These are phyloP conservation scores for Torulaspora pretoriensis DNA, from an alignment of 1,139 yeast genomes.

Conservation along the genomic window DNA sequence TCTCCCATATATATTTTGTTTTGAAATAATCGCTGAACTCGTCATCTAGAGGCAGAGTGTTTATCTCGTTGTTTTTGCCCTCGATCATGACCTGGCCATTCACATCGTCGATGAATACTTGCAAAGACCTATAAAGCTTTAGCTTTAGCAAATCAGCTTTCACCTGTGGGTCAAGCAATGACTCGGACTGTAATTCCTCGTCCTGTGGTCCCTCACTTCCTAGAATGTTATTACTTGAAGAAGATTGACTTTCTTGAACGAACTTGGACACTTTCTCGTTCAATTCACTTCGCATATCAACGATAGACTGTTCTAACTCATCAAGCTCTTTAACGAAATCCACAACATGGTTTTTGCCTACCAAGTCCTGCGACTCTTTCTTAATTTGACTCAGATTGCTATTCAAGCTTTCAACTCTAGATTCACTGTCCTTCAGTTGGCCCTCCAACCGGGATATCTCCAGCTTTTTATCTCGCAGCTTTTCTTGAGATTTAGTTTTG, in stretches of 20 bases:
- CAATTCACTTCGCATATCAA: conserved; percentile 16
- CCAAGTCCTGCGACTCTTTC: conserved; percentile 18
- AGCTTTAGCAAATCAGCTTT: conserved; percentile 28
- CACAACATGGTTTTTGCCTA: conserved; percentile 18
- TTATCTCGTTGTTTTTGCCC: conserved; percentile 20
- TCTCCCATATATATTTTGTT: conserved; percentile 34
- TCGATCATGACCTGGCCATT: conserved; percentile 30
- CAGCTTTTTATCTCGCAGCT: conserved; percentile 11
- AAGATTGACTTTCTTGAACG: conserved; percentile 13
- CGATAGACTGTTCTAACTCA: conserved; percentile 21
- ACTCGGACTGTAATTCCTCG: conserved; percentile 12
- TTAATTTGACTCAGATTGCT: conserved; percentile 14
- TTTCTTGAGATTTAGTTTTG: conserved; percentile 13
- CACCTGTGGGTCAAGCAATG: conserved; percentile 20
- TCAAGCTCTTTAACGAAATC: conserved; percentile 24
- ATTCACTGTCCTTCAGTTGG: conserved; percentile 10
- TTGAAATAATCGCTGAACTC: conserved; percentile 28
- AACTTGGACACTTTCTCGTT: conserved; percentile 22
- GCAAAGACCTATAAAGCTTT: conserved; percentile 32
- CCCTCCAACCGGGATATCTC: conserved; percentile 14
- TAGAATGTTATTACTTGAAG: neutral
- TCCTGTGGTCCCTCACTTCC: conserved; percentile 1
- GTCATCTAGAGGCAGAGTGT: conserved; percentile 27
- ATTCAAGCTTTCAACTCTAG: conserved; percentile 11
- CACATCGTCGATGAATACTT: conserved; percentile 30